Conservation (phyloP, 1,139 yeast species). For the Taphrina flavorubra region DNA sequence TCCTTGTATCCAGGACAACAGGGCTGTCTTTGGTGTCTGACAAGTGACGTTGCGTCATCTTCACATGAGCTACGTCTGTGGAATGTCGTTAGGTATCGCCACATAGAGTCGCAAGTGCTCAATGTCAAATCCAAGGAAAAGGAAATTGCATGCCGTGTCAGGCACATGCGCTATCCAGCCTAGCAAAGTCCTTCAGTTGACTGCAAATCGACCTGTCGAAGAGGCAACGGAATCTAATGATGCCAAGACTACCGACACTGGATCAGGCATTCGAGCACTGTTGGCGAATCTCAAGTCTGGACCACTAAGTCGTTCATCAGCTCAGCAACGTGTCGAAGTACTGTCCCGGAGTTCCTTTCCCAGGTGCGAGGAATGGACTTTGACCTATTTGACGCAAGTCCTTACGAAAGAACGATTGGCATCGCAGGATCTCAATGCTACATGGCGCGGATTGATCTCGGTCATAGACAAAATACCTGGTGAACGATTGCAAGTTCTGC, state of each 20-base stretch:
- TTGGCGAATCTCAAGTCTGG: slow-evolving; percentile 10
- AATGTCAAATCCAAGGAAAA: not conserved
- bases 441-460: not conserved
- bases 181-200: not conserved
- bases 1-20: not conserved
- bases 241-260: not conserved
- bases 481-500: slow-evolving; percentile 3
- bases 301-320: slow-evolving; percentile 1
- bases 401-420: not conserved
- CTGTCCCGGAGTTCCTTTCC: slow-evolving; percentile 6
- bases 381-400: not conserved
- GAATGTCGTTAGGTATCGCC: not conserved
- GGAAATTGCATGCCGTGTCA: slow-evolving; percentile 2
- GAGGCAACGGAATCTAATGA: not conserved
- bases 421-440: not conserved
- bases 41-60: not conserved
- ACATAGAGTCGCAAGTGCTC: not conserved
- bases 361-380: slow-evolving; percentile 14
- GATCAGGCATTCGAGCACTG: not conserved
- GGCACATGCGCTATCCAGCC: not conserved
- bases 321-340: not conserved
- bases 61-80: not conserved
- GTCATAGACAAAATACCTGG: not conserved
- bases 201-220: not conserved
- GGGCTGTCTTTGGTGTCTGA: not conserved